These are phyloP conservation scores for Pichia sp. DNA, from an alignment of 1,139 yeast genomes.

Conservation along the genomic window DNA sequence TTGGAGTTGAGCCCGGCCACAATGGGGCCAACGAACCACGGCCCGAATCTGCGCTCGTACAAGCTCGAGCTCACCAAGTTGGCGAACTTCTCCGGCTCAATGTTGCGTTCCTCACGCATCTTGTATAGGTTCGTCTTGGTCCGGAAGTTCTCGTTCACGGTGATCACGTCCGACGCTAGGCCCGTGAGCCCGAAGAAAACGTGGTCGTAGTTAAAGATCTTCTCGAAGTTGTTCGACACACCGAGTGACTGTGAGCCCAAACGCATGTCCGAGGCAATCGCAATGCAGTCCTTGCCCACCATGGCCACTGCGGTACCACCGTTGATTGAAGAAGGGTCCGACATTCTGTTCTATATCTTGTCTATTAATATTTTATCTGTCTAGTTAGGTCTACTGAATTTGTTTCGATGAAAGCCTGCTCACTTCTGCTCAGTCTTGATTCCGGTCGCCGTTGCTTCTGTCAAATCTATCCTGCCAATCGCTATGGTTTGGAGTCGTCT, in stretches of 20 bases:
- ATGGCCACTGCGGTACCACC: constrained; percentile 96
- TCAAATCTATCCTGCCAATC: too few species aligned
- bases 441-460: too few species aligned
- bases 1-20: constrained; percentile 91
- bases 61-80: constrained; percentile 85
- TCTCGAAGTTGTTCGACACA: constrained; percentile 87
- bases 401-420: too few species aligned
- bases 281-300: constrained; percentile 98
- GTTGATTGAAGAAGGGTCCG: constrained; percentile 53
- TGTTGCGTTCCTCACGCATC: constrained; percentile 82
- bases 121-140: constrained; percentile 84
- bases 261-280: constrained; percentile 93
- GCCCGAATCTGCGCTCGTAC: constrained; percentile 91
- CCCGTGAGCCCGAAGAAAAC: constrained; percentile 92
- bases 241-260: constrained; percentile 93
- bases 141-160: constrained; percentile 77
- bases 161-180: constrained; percentile 87
- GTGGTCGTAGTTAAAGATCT: constrained; percentile 80
- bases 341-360: constrained; percentile 29
- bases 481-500: too few species aligned
- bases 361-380: neutral
- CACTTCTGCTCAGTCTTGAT: too few species aligned
- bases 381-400: too few species aligned
- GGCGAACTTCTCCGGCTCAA: constrained; percentile 93
- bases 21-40: constrained; percentile 93